These are phyloP conservation scores for Pichia cabralensis DNA, from an alignment of 805 yeast species.

Conservation along the genomic window DNA sequence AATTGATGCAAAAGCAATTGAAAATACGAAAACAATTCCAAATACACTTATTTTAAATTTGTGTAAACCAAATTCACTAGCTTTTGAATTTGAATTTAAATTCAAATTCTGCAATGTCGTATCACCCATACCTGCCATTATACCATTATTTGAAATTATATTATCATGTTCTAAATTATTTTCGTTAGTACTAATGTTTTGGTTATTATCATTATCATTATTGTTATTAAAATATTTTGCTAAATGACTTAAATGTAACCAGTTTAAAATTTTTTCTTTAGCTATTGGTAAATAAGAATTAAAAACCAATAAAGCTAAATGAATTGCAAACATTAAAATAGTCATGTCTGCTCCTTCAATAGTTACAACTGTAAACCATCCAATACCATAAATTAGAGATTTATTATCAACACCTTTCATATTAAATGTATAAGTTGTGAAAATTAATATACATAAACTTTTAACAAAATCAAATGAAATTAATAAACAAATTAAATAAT, in stretches of 20 bases:
- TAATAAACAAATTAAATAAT: constrained; percentile 57
- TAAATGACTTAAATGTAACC: neutral
- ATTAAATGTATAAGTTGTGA: constrained; percentile 32
- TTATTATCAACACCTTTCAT: constrained; percentile 5
- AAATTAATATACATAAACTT: constrained; percentile 56
- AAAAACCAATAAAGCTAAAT: constrained; percentile 67
- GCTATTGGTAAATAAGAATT: constrained; percentile 16
- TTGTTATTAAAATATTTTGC: too few relatives aligned
- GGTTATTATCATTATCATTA: neutral
- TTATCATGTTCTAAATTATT: too few relatives aligned
- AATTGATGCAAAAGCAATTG: constrained; percentile 70
- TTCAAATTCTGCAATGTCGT: too few relatives aligned
- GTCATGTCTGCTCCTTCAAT: constrained; percentile 85
- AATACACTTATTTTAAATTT: constrained; percentile 49
- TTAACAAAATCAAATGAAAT: constrained; percentile 68
- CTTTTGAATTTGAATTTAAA: too few relatives aligned
- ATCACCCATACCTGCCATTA: too few relatives aligned
- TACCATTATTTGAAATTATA: too few relatives aligned
- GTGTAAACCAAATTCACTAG: constrained; percentile 75
- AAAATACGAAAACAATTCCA: constrained; percentile 46
- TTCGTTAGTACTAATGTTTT: neutral
- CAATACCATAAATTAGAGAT: constrained; percentile 53
- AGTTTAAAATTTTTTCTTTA: neutral
- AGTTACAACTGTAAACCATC: constrained; percentile 71
- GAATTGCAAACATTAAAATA: constrained; percentile 72